phyloP scores from a whole-genome alignment of 495 filamentous ascomycete species.

The Tuber brumale region DNA sequence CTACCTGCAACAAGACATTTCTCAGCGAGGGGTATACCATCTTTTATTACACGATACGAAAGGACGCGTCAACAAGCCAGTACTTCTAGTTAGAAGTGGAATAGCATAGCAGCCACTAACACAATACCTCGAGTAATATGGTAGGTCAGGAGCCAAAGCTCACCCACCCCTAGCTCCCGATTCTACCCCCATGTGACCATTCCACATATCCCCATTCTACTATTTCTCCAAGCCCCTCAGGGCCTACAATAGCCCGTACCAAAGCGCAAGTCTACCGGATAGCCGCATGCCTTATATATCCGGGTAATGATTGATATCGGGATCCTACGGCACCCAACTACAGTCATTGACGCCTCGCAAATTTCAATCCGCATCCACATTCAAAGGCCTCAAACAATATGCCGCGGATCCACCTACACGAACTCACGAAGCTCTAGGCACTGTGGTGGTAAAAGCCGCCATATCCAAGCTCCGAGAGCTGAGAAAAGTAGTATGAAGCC shows the following conservation, averaged over 20 bases:
- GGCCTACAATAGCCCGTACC: neutral
- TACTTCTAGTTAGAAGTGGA: neutral
- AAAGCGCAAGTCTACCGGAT: neutral
- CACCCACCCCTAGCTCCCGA: neutral
- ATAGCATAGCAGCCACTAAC: neutral
- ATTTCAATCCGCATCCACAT: neutral
- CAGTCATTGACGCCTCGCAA: neutral
- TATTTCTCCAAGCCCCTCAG: neutral
- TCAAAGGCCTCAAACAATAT: neutral
- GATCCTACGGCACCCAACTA: neutral
- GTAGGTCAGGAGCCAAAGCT: neutral
- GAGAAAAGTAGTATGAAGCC: neutral
- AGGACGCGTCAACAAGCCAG: neutral
- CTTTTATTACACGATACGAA: neutral
- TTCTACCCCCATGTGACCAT: neutral
- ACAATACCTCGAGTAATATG: neutral
- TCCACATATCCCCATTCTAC: neutral
- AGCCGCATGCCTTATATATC: neutral
- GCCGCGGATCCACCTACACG: neutral
- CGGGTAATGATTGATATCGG: neutral
- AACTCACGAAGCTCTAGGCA: neutral
- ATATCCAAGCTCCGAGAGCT: neutral
- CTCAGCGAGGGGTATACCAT: neutral
- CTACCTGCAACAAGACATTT: neutral
- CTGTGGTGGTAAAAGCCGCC: neutral